These are phyloP conservation scores for Ganoderma lucidum DNA, from an alignment of 1,284 basidiomycete genomes.

Conservation along the genomic window DNA sequence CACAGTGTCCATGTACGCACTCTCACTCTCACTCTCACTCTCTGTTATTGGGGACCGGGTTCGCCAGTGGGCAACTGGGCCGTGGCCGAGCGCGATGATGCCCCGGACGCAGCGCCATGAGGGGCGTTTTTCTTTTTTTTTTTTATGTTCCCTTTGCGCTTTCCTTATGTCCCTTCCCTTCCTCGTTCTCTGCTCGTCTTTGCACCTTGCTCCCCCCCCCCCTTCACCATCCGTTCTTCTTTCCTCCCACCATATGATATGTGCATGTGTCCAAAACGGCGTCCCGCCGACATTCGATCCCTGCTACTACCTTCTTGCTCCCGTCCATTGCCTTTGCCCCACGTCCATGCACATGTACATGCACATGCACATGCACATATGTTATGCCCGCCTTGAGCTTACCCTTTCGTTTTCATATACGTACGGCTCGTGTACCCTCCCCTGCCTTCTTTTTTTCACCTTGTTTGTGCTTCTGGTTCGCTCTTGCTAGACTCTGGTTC, in stretches of 20 bases:
- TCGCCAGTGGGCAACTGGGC: not conserved
- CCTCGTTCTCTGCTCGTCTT: not conserved
- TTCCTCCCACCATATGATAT: not conserved
- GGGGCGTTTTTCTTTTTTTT: not conserved
- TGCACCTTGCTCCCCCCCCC: not conserved
- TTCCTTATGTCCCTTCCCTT: not conserved
- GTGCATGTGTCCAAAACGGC: slow-evolving; percentile 2
- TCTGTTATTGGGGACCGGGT: slow-evolving; percentile 4
- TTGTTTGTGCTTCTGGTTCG: not conserved
- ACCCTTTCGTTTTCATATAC: not conserved
- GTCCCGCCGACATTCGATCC: not conserved
- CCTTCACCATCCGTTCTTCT: not conserved
- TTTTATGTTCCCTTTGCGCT: not conserved
- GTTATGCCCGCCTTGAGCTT: not conserved
- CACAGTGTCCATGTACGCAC: not conserved
- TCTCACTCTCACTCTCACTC: not conserved
- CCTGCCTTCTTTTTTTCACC: not conserved
- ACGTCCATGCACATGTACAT: not conserved
- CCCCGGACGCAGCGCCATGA: slow-evolving; percentile 7
- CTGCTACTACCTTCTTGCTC: not conserved
- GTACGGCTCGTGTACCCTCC: not conserved
- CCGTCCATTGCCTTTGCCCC: not conserved
- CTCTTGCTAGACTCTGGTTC: slow-evolving; percentile 6
- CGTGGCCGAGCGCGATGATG: slow-evolving; percentile 13
- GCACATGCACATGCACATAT: not conserved